Evolutionary conservation across 768 basidiomycete species (phyloP), one percentile per base, ranked within the genome.

Genomic region (Amanita phalloides): DNA sequence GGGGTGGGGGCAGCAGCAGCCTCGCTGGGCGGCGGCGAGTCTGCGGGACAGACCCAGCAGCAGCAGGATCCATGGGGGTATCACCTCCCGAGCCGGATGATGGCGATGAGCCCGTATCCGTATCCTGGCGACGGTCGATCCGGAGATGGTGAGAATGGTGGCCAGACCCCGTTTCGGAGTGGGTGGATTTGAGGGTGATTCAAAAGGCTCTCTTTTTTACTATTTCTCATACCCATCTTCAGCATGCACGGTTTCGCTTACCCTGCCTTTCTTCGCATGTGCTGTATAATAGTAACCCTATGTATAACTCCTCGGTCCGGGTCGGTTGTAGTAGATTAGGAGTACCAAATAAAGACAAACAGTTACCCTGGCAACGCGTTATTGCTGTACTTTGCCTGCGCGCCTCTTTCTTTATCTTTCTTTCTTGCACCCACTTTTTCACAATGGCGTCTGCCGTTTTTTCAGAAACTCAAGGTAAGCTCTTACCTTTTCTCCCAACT

Each of bases 381-480:
- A n/a, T n/a, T 17, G 17, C 17, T 17, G 11, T 13, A 13, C 11
- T 2, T 32, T 10, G 9, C 32, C 3, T 4, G 30, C 30, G 9
- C 30, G 8, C 8, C 8, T 9, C 8, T 9, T 3, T 9, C 3
- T 32, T 32, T 32, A 32, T 32, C 33, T 13, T 11, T 4, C 8
- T 33, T 1, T 33, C 32, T 33, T 8, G 1, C 9, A 4, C 3
- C 33, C 42, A 43, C 3, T 10, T 17, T 17, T 17, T 17, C 17
- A 17, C 17, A 17, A 17, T 66, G 64, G 63, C 63, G 45, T 66
- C 62, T 53, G 58, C 63, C 14, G 55, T 63, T 13, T 56, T 61
- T 41, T 60, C 64, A 6, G 64, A 65, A 54, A 57, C 60, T 28
- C 59, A 61, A 54, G 60, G 64, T 63, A 51, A 9, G 20, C 21